Percentiles rank a stretch among this genome's conserved stretches.
phyloP scores from a whole-genome alignment of 2,329 filamentous ascomycete genomes.

The Metarhizium guizhouense region DNA sequence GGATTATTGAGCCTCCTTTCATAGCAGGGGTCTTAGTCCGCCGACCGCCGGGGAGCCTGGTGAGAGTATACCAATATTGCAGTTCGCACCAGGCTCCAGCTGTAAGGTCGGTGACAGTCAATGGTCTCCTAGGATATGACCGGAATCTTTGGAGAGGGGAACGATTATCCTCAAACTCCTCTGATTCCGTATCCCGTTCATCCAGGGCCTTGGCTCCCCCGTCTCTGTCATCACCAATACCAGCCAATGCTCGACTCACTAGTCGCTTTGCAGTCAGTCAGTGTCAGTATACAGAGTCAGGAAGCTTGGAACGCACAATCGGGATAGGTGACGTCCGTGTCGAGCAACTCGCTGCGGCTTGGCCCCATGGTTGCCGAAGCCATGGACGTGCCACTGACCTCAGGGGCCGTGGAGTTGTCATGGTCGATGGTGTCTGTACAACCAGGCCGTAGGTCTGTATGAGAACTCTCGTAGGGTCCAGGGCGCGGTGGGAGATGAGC shows the following conservation, averaged over 20 bases:
- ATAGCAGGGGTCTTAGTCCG: constrained; percentile 74
- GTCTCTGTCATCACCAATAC: constrained; percentile 8
- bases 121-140: constrained; percentile 63
- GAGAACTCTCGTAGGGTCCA: not conserved
- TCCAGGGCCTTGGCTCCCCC: constrained; percentile 6
- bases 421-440: not conserved
- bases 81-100: constrained; percentile 93
- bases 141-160: constrained; percentile 72
- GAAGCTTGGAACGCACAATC: constrained; percentile 36
- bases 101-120: constrained; percentile 82
- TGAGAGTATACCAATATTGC: constrained; percentile 84
- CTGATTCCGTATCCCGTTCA: not conserved
- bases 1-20: constrained; percentile 71
- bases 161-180: constrained; percentile 20
- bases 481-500: not conserved
- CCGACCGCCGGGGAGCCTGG: constrained; percentile 58
- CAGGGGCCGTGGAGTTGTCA: not conserved
- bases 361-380: not conserved
- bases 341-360: constrained; percentile 1
- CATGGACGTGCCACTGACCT: not conserved
- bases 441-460: constrained; percentile 1
- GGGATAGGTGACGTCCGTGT: constrained; percentile 34
- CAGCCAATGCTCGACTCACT: constrained; percentile 43
- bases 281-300: not conserved
- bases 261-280: constrained; percentile 61